Evolutionary conservation across 1,284 basidiomycete genomes (phyloP).

Genomic region (Naganishia sp.): DNA sequence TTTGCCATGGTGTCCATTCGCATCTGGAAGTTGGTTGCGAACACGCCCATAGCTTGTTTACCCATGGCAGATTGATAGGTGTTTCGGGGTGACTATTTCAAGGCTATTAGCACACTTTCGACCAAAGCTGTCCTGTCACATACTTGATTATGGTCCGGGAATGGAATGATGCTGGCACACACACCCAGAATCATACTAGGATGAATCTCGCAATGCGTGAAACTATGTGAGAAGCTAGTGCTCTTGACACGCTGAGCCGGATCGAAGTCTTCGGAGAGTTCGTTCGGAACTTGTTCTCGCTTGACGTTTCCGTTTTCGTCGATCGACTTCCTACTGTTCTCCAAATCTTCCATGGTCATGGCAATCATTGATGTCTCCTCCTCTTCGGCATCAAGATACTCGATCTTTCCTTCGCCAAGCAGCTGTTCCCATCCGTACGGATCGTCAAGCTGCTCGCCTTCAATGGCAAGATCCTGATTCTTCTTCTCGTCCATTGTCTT

Average conservation of each 20-base stretch:
- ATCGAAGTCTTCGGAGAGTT: slow-evolving; percentile 64
- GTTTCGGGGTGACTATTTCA: slow-evolving; percentile 88
- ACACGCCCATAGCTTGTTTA: slow-evolving; percentile 99
- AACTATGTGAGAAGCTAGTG: slow-evolving; percentile 77
- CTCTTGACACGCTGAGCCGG: slow-evolving; percentile 85
- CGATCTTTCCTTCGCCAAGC: slow-evolving; percentile 84
- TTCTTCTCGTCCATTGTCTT: slow-evolving; percentile 53
- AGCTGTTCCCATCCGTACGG: slow-evolving; percentile 83
- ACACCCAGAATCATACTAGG: slow-evolving; percentile 99
- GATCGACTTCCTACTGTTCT: slow-evolving; percentile 66
- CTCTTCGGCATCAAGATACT: slow-evolving; percentile 96
- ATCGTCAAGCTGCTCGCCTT: slow-evolving; percentile 56
- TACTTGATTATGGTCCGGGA: slow-evolving; percentile 99
- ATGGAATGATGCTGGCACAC: slow-evolving; percentile 97
- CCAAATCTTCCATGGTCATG: slow-evolving; percentile 95
- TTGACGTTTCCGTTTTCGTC: slow-evolving; percentile 56
- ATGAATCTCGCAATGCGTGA: slow-evolving; percentile 99
- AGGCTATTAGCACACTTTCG: background rate
- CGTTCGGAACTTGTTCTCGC: slow-evolving; percentile 52
- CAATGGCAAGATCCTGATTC: slow-evolving; percentile 33
- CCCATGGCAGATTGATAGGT: slow-evolving; percentile 99
- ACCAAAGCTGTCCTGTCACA: slow-evolving; percentile 41
- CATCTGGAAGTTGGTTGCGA: slow-evolving; percentile 93
- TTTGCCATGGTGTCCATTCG: slow-evolving; percentile 99
- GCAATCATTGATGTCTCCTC: slow-evolving; percentile 99